phyloP scores from a whole-genome alignment of 495 filamentous ascomycete species.

The Daldinia bambusicola region DNA sequence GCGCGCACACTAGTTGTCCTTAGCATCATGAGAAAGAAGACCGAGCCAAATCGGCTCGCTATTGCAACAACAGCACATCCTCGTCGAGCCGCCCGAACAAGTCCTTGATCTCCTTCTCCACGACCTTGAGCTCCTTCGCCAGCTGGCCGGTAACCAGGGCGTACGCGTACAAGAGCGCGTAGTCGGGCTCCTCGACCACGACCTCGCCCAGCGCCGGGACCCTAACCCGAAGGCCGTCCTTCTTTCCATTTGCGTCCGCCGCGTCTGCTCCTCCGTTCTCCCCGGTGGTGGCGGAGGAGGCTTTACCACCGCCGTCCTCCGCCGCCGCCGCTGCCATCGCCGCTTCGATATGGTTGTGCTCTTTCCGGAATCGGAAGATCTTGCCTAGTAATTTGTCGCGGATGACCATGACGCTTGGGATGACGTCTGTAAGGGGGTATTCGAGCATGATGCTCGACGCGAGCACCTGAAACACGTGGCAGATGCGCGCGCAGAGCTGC shows the following conservation, averaged over 20 bases:
- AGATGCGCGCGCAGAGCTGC: slow-evolving; percentile 84
- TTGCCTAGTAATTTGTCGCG: slow-evolving; percentile 88
- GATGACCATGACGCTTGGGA: slow-evolving; percentile 82
- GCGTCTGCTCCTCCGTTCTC: slow-evolving; percentile 36
- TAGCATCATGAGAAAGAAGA: neutral
- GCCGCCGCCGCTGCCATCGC: no score
- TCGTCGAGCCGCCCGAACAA: slow-evolving; percentile 83
- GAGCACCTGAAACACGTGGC: slow-evolving; percentile 92
- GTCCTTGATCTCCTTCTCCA: slow-evolving; percentile 74
- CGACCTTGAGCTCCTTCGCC: slow-evolving; percentile 72
- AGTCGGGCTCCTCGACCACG: slow-evolving; percentile 60
- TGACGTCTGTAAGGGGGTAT: slow-evolving; percentile 86
- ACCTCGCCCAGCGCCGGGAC: slow-evolving; percentile 37
- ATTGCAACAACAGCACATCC: slow-evolving; percentile 75
- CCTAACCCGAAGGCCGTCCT: slow-evolving; percentile 16
- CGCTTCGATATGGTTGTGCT: slow-evolving; percentile 55
- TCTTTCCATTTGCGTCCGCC: slow-evolving; percentile 27
- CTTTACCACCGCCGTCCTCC: slow-evolving; percentile 34
- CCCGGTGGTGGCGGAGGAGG: slow-evolving; percentile 8
- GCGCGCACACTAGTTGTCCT: neutral
- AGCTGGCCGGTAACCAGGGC: slow-evolving; percentile 75
- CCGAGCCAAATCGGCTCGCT: neutral
- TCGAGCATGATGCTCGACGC: slow-evolving; percentile 93
- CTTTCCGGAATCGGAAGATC: slow-evolving; percentile 83
- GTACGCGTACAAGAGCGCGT: slow-evolving; percentile 65